Base-by-base conservation (phyloP, 768 basidiomycete species). In the Piloderma croceum region DNA sequence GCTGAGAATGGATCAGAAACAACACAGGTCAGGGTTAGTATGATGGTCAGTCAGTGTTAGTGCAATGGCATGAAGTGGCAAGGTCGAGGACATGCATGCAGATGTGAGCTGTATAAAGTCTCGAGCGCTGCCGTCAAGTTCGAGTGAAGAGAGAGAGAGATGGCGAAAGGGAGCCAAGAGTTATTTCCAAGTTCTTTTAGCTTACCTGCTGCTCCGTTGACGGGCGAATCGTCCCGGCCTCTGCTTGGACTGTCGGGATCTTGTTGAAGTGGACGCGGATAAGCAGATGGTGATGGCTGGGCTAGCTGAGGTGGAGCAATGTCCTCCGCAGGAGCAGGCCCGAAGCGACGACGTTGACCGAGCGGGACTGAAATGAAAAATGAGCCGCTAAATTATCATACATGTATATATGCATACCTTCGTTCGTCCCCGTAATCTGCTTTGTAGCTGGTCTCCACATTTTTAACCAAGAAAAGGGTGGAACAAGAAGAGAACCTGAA, bases 361-460 rank as follows among this genome's bases (percentile, higher is more conserved):
- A 96, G 77, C 1, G 92, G 92, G 51, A 79, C 83, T 81, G 48
- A 22, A 47, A 56, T 62, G 47, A 48, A 49, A 34, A 38, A 41
- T 38, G 36, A 44, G 43, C 31, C 47, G 32, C 27, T 32, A 24
- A 13, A 38, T 31, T 27, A 21, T 43, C 31, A 45, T 40, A 23
- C 20, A 34, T 35, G 7, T 11, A 36, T 29, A n/a, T n/a, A 32
- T 23, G 65, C 78, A 53, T 27, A 88, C 90, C 85, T 33, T 94
- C 91, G 52, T 96, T 96, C 17, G 91, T 93, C 42, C 91, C 92
- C 27, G 88, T 88, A 21, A 92, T 85, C 64, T 90, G 83, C 51
- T 81, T 81, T 42, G 89, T 89, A 47, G 89, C 86, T 42, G 87
- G 87, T 64, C 81, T 82, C 86, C 88, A 90, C 88, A 90, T 89